Percentiles rank a stretch among this genome's conserved stretches.
Conservation (phyloP, 2,329 filamentous ascomycete species). For the Emmonsia crescens region DNA sequence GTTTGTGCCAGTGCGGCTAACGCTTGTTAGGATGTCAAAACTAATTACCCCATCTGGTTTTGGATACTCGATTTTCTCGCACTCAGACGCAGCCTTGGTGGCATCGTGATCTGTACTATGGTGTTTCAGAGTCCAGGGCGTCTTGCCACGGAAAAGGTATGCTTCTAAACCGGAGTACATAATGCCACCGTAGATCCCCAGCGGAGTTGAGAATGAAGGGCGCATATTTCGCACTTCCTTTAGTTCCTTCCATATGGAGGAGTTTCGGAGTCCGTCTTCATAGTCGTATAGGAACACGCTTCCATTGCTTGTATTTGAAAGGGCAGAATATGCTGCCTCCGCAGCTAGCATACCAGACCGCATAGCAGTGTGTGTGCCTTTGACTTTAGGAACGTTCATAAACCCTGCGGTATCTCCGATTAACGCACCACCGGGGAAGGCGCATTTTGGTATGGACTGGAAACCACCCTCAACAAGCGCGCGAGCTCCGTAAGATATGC, state of each 20-base stretch:
- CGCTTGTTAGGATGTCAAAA: conserved; percentile 93
- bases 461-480: conserved; percentile 91
- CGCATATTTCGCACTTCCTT: conserved; percentile 96
- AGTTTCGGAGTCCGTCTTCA: conserved; percentile 75
- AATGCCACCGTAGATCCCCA: conserved; percentile 82
- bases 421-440: conserved; percentile 88
- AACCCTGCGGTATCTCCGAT: conserved; percentile 96
- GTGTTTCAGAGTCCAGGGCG: conserved; percentile 89
- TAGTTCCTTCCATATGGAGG: conserved; percentile 85
- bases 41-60: conserved; percentile 93
- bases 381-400: conserved; percentile 95
- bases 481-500: conserved; percentile 89
- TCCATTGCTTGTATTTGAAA: conserved; percentile 47
- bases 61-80: conserved; percentile 83
- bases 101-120: conserved; percentile 63
- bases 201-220: conserved; percentile 78
- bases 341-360: conserved; percentile 93
- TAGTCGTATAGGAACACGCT: conserved; percentile 91
- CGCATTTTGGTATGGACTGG: conserved; percentile 93
- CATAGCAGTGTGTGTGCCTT: conserved; percentile 97
- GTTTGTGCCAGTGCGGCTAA: conserved; percentile 91
- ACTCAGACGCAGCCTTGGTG: conserved; percentile 70
- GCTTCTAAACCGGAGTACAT: conserved; percentile 90
- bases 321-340: conserved; percentile 73
- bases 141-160: conserved; percentile 70